Percentiles rank a stretch among this genome's conserved stretches.
Conservation (phyloP, 768 basidiomycete genomes). For the button mushroom (Agaricus bisporus) region DNA sequence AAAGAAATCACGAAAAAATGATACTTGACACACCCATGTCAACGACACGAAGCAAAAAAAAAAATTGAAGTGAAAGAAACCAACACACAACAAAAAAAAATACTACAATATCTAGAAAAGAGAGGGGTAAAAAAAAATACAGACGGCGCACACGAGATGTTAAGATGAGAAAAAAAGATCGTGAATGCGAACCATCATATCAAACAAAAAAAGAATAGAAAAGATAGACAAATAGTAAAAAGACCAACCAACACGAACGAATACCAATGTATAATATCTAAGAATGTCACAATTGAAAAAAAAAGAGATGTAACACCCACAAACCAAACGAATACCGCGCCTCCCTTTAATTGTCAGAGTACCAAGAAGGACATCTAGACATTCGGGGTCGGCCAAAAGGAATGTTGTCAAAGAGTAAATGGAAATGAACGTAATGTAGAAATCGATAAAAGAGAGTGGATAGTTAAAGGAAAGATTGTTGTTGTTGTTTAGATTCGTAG, state of each 20-base stretch:
- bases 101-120: constrained; percentile 4
- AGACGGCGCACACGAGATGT: neutral
- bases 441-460: neutral
- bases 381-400: neutral
- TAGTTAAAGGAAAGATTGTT: neutral
- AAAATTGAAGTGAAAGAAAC: neutral
- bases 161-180: neutral
- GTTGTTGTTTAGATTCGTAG: neutral
- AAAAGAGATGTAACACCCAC: neutral
- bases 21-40: neutral
- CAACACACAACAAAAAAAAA: neutral
- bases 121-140: neutral
- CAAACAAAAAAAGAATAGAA: neutral
- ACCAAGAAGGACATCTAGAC: neutral
- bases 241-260: constrained; percentile 1
- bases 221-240: neutral
- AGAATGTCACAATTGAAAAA: too few species aligned
- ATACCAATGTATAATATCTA: neutral
- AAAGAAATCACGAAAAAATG: neutral
- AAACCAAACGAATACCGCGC: neutral
- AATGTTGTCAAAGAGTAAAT: neutral
- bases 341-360: too few species aligned
- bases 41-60: neutral
- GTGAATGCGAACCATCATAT: neutral
- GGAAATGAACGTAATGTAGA: neutral